Evolutionary conservation across 2,329 filamentous ascomycete species (phyloP), one percentile per base, ranked within the genome.

Genomic region (Ustulina deusta): DNA sequence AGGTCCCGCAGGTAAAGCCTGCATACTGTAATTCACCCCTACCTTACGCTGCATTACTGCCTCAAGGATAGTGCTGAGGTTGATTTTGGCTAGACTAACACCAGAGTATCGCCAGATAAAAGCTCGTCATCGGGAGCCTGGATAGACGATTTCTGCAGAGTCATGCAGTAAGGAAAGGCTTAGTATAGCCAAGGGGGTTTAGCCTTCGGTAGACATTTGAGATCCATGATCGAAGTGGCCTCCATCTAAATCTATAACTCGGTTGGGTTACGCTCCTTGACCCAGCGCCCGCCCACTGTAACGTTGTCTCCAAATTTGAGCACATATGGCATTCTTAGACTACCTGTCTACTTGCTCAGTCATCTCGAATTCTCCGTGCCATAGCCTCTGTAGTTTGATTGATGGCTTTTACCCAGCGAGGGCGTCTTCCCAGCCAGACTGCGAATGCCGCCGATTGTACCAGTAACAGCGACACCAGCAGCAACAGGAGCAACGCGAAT

Each of bases 341-440:
- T 20, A 44, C 15, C 54, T 44, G n/a, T 32, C 32, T 20, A 56
- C 40, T 36, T 40, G 40, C 40, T 20, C 25, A 44, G 44, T 63
- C 15, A 15, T 27, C 49, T 22, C 22, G 22, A 42, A 57, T 2
- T 22, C 17, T 40, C 32, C 20, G 32, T 46, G 25, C 54, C 13
- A 42, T 20, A 40, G 54, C 6, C 20, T 22, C 15, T n/a, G 11
- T 32, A 27, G 36, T 56, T 13, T 42, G 36, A 42, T 56, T 51
- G 29, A 64, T 64, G 62, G 62, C 62, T 36, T 64, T 59, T 38
- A 48, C 55, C 36, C 55, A 64, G 25, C 48, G 62, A 44, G 48
- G 55, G 27, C 62, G 62, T 29, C 62, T 25, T 25, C 25, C 36
- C 48, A 59, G 36, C 27, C 55, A 44, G 42, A 10, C 62, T 59